Conservation (phyloP, 495 filamentous ascomycete genomes). For the Mytilinidion resinicola region DNA sequence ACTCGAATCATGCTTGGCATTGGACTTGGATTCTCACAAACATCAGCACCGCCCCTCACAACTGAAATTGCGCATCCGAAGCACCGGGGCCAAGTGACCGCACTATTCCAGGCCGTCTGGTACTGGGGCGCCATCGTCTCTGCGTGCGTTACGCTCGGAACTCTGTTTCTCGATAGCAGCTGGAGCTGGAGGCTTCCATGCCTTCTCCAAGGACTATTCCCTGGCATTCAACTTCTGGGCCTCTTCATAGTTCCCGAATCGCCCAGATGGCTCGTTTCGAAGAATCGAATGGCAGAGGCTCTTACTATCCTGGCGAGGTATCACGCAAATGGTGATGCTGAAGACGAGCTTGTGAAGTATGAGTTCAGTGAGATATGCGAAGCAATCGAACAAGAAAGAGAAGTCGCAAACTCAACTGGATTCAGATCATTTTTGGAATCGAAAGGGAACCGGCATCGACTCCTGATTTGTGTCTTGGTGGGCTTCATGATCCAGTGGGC, state of each 20-base stretch:
- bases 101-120: constrained; percentile 13
- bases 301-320: background rate
- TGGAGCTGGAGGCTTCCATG: constrained; percentile 21
- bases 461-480: too few species aligned
- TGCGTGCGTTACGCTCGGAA: constrained; percentile 19
- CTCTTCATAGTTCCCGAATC: constrained; percentile 3
- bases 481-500: too few species aligned
- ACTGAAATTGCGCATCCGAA: constrained; percentile 16
- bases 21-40: constrained; percentile 7
- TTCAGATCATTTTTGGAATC: too few species aligned
- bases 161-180: background rate
- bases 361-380: background rate
- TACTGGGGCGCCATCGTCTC: constrained; percentile 23
- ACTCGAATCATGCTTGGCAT: constrained; percentile 13
- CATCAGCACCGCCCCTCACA: constrained; percentile 10
- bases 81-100: constrained; percentile 20
- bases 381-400: background rate
- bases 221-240: constrained; percentile 9
- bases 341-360: background rate
- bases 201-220: constrained; percentile 8
- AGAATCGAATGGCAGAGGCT: background rate
- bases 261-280: background rate
- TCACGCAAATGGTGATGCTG: background rate
- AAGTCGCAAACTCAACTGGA: too few species aligned
- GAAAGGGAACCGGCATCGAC: too few species aligned